Evolutionary conservation across 2,329 filamentous ascomycete genomes (phyloP), one percentile per base, ranked within the genome.

Genomic region (Tolypocladium tropicale): DNA sequence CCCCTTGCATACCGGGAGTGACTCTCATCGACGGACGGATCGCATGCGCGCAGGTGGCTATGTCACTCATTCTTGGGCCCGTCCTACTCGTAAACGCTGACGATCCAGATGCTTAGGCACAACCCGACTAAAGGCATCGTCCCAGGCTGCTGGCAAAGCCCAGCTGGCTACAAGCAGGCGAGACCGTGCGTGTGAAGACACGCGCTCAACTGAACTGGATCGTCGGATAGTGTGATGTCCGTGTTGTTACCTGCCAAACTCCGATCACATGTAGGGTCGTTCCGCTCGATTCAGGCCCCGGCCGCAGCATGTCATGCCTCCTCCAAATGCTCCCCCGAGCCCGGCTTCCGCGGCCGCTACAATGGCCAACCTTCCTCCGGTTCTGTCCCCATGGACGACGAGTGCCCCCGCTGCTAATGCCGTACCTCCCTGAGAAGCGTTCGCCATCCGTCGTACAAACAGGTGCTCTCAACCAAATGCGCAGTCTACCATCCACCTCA

Each of bases 201-300:
- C 33, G n/a, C 25, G 18, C 25, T 55, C 25, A 49, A 49, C 32
- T 50, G 18, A 33, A 14, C 28, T n/a, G 28, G 9, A 18, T n/a
- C 46, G 28, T 49, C 25, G 18, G 21, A 32, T 48, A 1, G 18
- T 21, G 46, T 12, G 32, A 30, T 50, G 39, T 43, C 54, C 57
- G 54, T 56, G 41, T 55, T 60, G 12, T 55, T 60, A 14, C 57
- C 59, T 55, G 53, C 58, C 53, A 61, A 61, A 61, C 59, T 58
- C 59, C 59, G 49, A 56, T 48, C 58, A 46, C 52, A 57, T 21
- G 28, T 32, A 33, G 28, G 28, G 28, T 50, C 28, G 18, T 33
- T 5, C 46, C 28, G 46, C 46, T 21, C 9, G 28, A 21, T 10
- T 21, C 46, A 50, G 21, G 46, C 28, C 46, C 46, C 10, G 10